A percentile compares a stretch with the other conserved stretches of the same genome.
phyloP scores from a whole-genome alignment of 192 early-diverging fungal species.

The Umbelopsis sp. region DNA sequence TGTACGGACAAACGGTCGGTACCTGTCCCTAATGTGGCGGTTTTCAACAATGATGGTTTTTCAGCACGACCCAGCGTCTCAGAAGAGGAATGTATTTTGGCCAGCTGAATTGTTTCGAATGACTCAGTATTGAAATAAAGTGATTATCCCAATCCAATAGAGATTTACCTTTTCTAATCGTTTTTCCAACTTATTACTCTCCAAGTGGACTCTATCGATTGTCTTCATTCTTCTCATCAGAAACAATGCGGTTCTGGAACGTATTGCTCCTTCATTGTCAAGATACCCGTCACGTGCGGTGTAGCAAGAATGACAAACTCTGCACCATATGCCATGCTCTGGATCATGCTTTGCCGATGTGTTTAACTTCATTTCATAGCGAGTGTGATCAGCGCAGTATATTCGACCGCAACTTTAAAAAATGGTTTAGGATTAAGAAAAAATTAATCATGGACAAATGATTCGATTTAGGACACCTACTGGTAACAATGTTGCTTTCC shows the following conservation, averaged over 20 bases:
- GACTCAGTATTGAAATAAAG: not conserved
- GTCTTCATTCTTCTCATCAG: constrained; percentile 49
- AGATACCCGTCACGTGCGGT: constrained; percentile 41
- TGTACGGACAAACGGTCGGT: constrained; percentile 5
- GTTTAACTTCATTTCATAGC: constrained; percentile 58
- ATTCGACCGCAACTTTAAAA: constrained; percentile 60
- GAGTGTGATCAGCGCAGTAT: constrained; percentile 63
- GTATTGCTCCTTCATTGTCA: constrained; percentile 45
- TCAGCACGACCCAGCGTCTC: constrained; percentile 7
- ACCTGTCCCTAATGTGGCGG: not conserved
- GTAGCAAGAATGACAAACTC: constrained; percentile 62
- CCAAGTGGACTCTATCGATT: constrained; percentile 62
- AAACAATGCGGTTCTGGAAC: constrained; percentile 55
- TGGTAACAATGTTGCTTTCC: constrained; percentile 60
- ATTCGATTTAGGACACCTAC: constrained; percentile 32
- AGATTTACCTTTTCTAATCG: constrained; percentile 66
- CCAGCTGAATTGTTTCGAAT: constrained; percentile 17
- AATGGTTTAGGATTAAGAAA: not conserved
- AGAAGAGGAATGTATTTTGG: constrained; percentile 26
- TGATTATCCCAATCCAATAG: not conserved
- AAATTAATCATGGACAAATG: constrained; percentile 25
- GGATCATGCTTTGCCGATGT: constrained; percentile 61
- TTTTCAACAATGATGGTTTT: not conserved
- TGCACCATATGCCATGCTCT: constrained; percentile 53
- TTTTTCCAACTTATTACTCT: constrained; percentile 73